Base-by-base conservation (phyloP, 352 stramenopile species). In the Phytophthora brassicae region DNA sequence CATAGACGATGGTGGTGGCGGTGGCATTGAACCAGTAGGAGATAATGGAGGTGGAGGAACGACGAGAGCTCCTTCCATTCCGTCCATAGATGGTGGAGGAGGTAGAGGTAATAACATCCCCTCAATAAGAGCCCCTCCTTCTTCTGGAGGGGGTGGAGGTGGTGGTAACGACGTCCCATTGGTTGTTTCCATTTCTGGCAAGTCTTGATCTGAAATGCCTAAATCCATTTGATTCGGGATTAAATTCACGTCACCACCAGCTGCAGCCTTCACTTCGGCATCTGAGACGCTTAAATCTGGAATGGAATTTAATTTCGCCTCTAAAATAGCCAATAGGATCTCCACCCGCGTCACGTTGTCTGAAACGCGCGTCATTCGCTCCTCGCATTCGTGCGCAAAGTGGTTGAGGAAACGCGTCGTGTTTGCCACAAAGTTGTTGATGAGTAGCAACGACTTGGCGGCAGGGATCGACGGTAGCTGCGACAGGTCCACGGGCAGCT, bases 351-450 rank as follows among this genome's bases (percentile, higher is more conserved):
- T 92, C 52, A 95, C 75, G 53, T 83, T 88, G 28, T 74, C 76
- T 20, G 83, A 89, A 33, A 94, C 83, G 47, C 66, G 72, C 38
- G 73, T 56, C 47, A 95, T 86, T 24, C 85, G 83, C 52, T 92
- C 84, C 63, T 95, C 87, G 73, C 84, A 93, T 51, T 92, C 79
- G 68, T 86, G 66, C 20, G 82, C 80, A 61, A 95, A 94, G 60
- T 92, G 82, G 65, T 95, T 95, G 44, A 95, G 69, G 69, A 95
- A 95, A 17, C 82, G 77, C 62, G 83, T 90, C 16, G 83, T 93
- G 72, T 94, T 95, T 48, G 81, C 70, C 39, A 92, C 81, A 54
- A 95, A 95, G 60, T 95, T 94, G 72, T 88, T 95, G 55, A 95
- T 66, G 9, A 95, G 77, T 61, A 94, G 61, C 53, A 94, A 69